Evolutionary conservation across 495 filamentous ascomycete genomes (phyloP).

Genomic region (Platismatia glauca): DNA sequence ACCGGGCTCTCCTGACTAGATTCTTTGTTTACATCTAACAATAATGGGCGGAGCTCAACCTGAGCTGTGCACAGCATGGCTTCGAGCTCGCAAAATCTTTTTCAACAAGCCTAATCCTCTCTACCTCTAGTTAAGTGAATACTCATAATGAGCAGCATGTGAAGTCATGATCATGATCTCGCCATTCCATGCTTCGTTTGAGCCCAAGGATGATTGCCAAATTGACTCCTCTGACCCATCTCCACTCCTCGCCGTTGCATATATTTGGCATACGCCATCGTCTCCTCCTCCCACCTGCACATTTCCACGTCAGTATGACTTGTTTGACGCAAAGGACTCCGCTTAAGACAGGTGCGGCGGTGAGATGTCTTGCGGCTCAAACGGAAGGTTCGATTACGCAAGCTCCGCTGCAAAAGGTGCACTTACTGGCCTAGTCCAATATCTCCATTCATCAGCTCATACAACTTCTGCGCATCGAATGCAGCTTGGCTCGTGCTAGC

Average conservation of each 20-base stretch:
- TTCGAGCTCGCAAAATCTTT: too few species aligned
- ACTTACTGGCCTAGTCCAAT: conserved; percentile 24
- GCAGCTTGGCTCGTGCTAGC: conserved; percentile 44
- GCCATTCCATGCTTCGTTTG: conserved; percentile 26
- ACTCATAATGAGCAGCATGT: neutral
- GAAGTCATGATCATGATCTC: neutral
- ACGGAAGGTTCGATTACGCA: neutral
- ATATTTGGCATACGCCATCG: conserved; percentile 10
- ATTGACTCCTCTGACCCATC: conserved; percentile 42
- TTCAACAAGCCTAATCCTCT: neutral
- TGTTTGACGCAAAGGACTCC: neutral
- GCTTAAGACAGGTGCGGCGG: neutral
- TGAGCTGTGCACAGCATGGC: too few species aligned
- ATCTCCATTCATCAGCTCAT: conserved; percentile 36
- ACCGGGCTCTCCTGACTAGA: too few species aligned
- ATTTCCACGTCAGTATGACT: neutral
- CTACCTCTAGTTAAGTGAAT: neutral
- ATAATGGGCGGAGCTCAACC: too few species aligned
- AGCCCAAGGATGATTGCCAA: conserved; percentile 26
- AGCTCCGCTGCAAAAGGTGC: neutral
- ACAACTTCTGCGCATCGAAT: conserved; percentile 38
- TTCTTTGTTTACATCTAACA: too few species aligned
- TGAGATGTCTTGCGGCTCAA: neutral
- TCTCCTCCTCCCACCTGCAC: neutral
- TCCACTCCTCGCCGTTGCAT: conserved; percentile 37